These are phyloP conservation scores for Stephanodiscus triporus DNA, from an alignment of 108 stramenopile species.

Conservation along the genomic window DNA sequence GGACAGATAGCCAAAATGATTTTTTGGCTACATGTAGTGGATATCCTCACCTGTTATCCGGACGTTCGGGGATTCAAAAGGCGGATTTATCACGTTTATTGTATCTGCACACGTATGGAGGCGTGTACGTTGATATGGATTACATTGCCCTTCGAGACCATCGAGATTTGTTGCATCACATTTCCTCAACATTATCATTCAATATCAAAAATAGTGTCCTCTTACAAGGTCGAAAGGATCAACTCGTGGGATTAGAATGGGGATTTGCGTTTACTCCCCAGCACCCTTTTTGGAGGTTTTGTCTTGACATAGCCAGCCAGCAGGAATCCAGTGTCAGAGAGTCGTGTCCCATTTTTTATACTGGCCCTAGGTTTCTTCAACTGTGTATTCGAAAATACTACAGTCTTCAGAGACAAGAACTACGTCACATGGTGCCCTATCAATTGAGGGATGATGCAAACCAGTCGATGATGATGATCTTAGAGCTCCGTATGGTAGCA, in stretches of 20 bases:
- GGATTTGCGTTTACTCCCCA: slow-evolving; percentile 13
- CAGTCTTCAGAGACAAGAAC: neutral
- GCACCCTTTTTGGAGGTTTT: slow-evolving; percentile 13
- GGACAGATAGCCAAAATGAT: slow-evolving; percentile 11
- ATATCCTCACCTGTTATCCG: neutral
- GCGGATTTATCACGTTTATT: slow-evolving; percentile 13
- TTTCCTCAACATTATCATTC: neutral
- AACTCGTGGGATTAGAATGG: slow-evolving; percentile 17
- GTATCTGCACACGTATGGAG: slow-evolving; percentile 10
- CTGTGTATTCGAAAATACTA: slow-evolving; percentile 5
- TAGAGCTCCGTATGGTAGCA: slow-evolving; percentile 10
- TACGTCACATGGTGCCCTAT: slow-evolving; percentile 10
- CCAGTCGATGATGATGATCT: neutral
- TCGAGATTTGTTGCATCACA: neutral
- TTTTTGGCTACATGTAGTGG: slow-evolving; percentile 16
- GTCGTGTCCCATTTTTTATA: slow-evolving; percentile 10
- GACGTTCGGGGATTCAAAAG: slow-evolving; percentile 5
- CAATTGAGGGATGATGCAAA: neutral
- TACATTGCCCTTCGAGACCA: slow-evolving; percentile 18
- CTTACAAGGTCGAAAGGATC: slow-evolving; percentile 14
- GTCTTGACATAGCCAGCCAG: slow-evolving; percentile 5
- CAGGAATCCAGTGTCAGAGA: neutral
- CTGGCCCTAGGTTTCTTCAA: slow-evolving; percentile 9
- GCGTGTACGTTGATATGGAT: slow-evolving; percentile 11
- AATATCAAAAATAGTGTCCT: neutral